These are phyloP conservation scores for Vitellaria paradoxa DNA, from an alignment of 179 eudicot genomes.

Conservation along the genomic window DNA sequence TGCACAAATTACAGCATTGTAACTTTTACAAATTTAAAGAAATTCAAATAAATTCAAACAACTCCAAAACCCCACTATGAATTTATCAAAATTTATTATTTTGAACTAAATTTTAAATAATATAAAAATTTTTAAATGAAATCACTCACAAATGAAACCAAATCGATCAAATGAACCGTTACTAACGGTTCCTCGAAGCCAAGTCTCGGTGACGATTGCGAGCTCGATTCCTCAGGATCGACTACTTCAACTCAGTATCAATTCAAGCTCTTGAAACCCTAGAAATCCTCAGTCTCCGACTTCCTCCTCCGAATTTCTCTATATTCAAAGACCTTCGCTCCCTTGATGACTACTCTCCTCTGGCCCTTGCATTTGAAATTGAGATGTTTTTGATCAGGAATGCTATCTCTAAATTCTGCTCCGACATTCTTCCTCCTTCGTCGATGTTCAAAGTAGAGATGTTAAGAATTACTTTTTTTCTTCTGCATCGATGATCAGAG, in stretches of 20 bases:
- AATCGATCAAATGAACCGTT: no score
- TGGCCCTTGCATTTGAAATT: constrained; percentile 25
- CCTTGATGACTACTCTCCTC: constrained; percentile 27
- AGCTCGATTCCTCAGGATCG: constrained; percentile 56
- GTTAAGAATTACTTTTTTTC: constrained; percentile 8
- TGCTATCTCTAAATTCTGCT: constrained; percentile 59
- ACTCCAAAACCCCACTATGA: no score
- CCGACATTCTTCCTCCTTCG: constrained; percentile 47
- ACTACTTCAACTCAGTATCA: constrained; percentile 36
- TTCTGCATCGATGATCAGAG: background rate
- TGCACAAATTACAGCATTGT: no score
- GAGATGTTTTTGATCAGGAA: constrained; percentile 36
- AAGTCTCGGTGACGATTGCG: constrained; percentile 38
- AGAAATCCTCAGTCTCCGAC: constrained; percentile 60
- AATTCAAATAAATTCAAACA: no score
- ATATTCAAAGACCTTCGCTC: constrained; percentile 22
- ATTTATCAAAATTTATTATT: no score
- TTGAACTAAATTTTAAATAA: no score
- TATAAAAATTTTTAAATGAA: no score
- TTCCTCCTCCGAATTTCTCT: constrained; percentile 21
- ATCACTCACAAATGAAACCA: no score
- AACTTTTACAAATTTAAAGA: no score
- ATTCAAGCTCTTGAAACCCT: constrained; percentile 34
- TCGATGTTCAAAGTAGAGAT: constrained; percentile 26
- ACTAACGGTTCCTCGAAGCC: background rate